Percentiles rank a stretch among this genome's conserved stretches.
These are phyloP conservation scores for Fusarium nelsonii DNA, from an alignment of 2,329 filamentous ascomycete genomes.

Conservation along the genomic window DNA sequence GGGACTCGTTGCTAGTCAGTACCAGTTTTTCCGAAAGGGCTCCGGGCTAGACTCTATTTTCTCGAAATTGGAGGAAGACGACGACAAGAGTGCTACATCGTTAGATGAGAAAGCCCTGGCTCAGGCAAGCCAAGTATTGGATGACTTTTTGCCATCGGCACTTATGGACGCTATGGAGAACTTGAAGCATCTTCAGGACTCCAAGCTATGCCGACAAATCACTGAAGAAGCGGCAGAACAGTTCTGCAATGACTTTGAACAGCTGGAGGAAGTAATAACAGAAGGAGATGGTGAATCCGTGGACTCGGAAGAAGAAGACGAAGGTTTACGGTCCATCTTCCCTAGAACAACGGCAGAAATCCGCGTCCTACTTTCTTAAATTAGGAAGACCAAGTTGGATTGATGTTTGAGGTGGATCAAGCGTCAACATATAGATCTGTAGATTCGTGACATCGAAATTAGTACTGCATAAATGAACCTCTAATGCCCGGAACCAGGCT, in stretches of 20 bases:
- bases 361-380: conserved; percentile 67
- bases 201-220: conserved; percentile 77
- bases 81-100: conserved; percentile 52
- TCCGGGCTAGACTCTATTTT: conserved; percentile 80
- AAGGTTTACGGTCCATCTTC: conserved; percentile 58
- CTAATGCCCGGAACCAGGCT: background rate
- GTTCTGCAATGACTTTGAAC: conserved; percentile 88
- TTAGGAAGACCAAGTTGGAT: background rate
- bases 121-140: conserved; percentile 79
- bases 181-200: conserved; percentile 78
- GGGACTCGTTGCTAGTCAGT: conserved; percentile 75
- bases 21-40: conserved; percentile 76
- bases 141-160: conserved; percentile 92
- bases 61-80: conserved; percentile 61
- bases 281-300: conserved; percentile 57
- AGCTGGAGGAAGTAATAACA: conserved; percentile 64
- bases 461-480: background rate
- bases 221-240: conserved; percentile 85
- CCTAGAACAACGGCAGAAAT: conserved; percentile 72
- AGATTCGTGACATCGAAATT: background rate
- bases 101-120: conserved; percentile 68
- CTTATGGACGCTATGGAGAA: conserved; percentile 92
- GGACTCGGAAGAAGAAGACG: conserved; percentile 43
- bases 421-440: background rate
- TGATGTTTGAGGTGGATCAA: too few relatives aligned